phyloP scores from a whole-genome alignment of 1,139 yeast genomes.

The Hemisphaericaspora xylanilytica region DNA sequence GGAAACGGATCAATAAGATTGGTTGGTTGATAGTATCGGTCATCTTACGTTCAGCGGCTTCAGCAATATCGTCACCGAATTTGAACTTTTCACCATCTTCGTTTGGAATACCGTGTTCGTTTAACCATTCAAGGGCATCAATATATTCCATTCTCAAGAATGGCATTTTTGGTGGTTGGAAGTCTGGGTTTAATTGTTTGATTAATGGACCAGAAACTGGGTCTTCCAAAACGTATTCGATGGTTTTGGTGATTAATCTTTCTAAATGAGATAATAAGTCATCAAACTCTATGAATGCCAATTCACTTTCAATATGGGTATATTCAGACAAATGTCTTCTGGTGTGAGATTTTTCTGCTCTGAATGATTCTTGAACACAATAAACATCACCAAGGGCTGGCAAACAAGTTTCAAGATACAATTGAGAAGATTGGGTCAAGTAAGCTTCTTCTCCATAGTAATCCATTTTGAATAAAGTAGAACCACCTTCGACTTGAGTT shows the following conservation, averaged over 20 bases:
- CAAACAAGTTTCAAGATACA: constrained; percentile 92
- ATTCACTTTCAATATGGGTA: constrained; percentile 94
- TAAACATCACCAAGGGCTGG: constrained; percentile 96
- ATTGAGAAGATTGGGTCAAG: constrained; percentile 95
- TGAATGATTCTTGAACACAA: constrained; percentile 97
- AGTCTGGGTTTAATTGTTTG: constrained; percentile 88
- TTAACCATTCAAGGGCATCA: constrained; percentile 93
- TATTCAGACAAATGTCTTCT: constrained; percentile 97
- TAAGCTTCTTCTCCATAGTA: constrained; percentile 97
- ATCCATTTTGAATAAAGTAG: constrained; percentile 87
- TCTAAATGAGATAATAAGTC: constrained; percentile 86
- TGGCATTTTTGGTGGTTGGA: constrained; percentile 77
- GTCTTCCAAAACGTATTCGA: constrained; percentile 78
- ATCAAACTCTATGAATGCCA: constrained; percentile 82
- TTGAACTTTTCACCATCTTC: constrained; percentile 91
- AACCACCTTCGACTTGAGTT: constrained; percentile 99
- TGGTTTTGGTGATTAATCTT: constrained; percentile 63
- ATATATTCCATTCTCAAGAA: constrained; percentile 90
- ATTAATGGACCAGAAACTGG: constrained; percentile 90
- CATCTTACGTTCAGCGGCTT: constrained; percentile 99
- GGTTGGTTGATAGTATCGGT: constrained; percentile 93
- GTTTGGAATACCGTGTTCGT: constrained; percentile 89
- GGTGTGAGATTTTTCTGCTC: constrained; percentile 98
- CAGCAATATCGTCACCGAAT: constrained; percentile 99
- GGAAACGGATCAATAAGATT: constrained; percentile 88